Evolutionary conservation across 1,284 basidiomycete genomes (phyloP).

Genomic region (Sparassis latifolia): DNA sequence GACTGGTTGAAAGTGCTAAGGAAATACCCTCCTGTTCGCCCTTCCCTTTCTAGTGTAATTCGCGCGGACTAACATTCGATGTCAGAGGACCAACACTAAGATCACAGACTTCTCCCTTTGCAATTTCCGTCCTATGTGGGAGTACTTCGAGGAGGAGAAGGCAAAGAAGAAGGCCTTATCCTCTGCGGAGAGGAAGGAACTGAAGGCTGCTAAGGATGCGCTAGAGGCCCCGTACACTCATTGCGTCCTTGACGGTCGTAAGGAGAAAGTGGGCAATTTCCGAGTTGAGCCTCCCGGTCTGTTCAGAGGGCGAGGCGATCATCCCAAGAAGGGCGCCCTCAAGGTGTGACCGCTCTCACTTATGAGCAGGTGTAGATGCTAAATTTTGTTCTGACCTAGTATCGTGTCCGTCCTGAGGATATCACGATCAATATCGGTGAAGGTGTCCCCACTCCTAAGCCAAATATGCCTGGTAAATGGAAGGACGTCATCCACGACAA

Average conservation of each 20-base stretch:
- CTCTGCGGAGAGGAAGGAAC: conserved; percentile 81
- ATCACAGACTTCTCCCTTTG: conserved; percentile 79
- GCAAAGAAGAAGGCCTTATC: conserved; percentile 90
- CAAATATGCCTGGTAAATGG: conserved; percentile 86
- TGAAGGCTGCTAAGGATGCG: conserved; percentile 82
- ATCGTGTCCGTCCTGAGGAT: conserved; percentile 86
- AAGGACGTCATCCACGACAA: conserved; percentile 83
- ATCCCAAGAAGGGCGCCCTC: conserved; percentile 94
- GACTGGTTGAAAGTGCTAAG: conserved; percentile 82
- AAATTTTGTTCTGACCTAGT: conserved; percentile 35
- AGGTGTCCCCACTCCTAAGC: conserved; percentile 66
- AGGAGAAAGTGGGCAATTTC: conserved; percentile 98
- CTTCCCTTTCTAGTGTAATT: neutral
- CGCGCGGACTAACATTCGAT: no score
- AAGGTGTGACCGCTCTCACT: conserved; percentile 52
- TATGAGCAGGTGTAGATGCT: neutral
- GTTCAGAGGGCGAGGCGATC: conserved; percentile 96
- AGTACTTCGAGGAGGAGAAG: conserved; percentile 88
- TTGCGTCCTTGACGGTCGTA: conserved; percentile 89
- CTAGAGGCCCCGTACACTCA: conserved; percentile 81
- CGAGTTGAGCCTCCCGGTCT: conserved; percentile 96
- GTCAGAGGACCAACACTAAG: conserved; percentile 42
- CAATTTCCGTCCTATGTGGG: conserved; percentile 94
- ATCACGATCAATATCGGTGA: conserved; percentile 91
- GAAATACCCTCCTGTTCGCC: conserved; percentile 80